Conservation (phyloP, 2,329 filamentous ascomycete species). For the Pseudopithomyces chartarum region DNA sequence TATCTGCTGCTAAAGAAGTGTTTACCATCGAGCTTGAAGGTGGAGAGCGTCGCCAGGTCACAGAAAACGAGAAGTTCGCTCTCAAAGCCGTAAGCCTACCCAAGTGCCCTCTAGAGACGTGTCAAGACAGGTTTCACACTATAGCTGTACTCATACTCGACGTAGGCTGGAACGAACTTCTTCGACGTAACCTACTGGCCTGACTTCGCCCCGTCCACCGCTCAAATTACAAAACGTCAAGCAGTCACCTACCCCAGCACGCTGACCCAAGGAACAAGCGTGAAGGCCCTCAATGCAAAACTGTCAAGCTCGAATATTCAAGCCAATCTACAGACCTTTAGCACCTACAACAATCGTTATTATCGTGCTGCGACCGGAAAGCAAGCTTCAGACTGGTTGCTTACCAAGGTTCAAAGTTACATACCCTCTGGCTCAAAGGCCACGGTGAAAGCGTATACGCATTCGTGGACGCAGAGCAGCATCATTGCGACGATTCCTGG, state of each 20-base stretch:
- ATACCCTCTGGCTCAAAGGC: constrained; percentile 73
- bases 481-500: constrained; percentile 90
- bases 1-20: constrained; percentile 33
- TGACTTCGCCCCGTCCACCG: not conserved
- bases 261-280: constrained; percentile 6
- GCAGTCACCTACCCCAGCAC: constrained; percentile 7
- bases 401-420: constrained; percentile 72
- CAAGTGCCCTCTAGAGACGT: not conserved
- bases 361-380: constrained; percentile 56
- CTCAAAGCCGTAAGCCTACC: constrained; percentile 68
- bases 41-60: constrained; percentile 79
- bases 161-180: constrained; percentile 11
- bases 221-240: not conserved
- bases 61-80: constrained; percentile 89
- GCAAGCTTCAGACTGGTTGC: constrained; percentile 85
- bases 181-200: constrained; percentile 12
- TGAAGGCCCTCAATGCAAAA: constrained; percentile 2
- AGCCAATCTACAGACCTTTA: constrained; percentile 11
- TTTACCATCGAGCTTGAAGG: constrained; percentile 80
- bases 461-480: constrained; percentile 84
- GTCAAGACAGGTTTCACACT: too few species aligned
- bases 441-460: constrained; percentile 71
- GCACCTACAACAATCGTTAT: constrained; percentile 11
- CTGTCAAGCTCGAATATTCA: constrained; percentile 5
- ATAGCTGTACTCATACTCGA: not conserved